Evolutionary conservation across 148 eudicot species (phyloP), one percentile per base, ranked within the genome.

Genomic region (Camellia sinensis): DNA sequence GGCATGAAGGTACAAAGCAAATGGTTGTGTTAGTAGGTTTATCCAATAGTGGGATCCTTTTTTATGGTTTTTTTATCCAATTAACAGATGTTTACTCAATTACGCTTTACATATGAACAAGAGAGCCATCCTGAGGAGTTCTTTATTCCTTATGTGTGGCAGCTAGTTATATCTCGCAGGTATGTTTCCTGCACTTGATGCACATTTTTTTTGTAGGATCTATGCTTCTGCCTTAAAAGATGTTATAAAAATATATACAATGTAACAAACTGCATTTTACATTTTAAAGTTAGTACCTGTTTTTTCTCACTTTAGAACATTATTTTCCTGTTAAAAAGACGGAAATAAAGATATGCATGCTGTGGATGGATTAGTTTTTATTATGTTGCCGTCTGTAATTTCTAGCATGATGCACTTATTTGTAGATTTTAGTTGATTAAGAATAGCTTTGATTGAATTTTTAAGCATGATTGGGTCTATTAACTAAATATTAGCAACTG

Each of bases 121-220:
- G 99, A 95, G 80, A 95, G 91, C 82, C 91, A 92, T 80, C 97
- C 97, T 8, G 99, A 95, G 84, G 99, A 93, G 87, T 95, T 95
- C 84, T 95, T 95, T 83, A 91, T 89, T 75, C 99, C 99, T 75
- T 95, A 95, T 80, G 97, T 91, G 83, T 95, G 99, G 99, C 97
- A 92, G 85, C 89, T 95, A 61, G 90, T 86, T 73, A 62, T 93
- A 54, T 88, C 93, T 81, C 91, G 85, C 84, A 82, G 99, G 99
- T 95, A 64, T 19, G 40, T 52, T 77, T 80, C 50, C 43, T 76
- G 70, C 22, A 37, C 57, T 63, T 63, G 59, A 40, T 78, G 37
- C 37, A 29, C 1, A 29, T 29, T 29, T 29, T 29, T 29, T 29
- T 29, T 29, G 37, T 29, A 29, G 37, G 37, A 29, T 29, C 37